phyloP scores from a whole-genome alignment of 2,329 filamentous ascomycete genomes.

The Pyrenophora seminiperda region DNA sequence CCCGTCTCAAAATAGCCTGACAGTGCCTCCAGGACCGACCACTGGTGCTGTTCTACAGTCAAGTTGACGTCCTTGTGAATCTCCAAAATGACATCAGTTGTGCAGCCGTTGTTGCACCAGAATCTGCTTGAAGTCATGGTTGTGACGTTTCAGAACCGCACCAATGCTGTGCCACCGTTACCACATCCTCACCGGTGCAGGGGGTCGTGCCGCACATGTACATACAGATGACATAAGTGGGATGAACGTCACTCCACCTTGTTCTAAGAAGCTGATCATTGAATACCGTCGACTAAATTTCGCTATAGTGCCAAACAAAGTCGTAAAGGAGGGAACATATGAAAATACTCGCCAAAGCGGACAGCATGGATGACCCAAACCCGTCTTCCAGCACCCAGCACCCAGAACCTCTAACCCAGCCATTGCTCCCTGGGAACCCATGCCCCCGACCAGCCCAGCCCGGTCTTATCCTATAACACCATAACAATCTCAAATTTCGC shows the following conservation, averaged over 20 bases:
- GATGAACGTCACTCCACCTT: neutral
- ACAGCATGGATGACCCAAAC: slow-evolving; percentile 13
- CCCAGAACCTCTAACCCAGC: slow-evolving; percentile 12
- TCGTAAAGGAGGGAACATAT: slow-evolving; percentile 25
- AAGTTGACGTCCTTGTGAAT: neutral
- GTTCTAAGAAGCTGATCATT: slow-evolving; percentile 26
- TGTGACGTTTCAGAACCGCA: neutral
- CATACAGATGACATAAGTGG: slow-evolving; percentile 10
- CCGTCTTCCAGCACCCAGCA: slow-evolving; percentile 3
- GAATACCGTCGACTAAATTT: slow-evolving; percentile 37
- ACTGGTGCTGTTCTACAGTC: slow-evolving; percentile 2
- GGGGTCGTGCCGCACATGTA: slow-evolving; percentile 10
- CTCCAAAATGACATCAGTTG: neutral
- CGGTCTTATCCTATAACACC: slow-evolving; percentile 21
- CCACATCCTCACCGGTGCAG: slow-evolving; percentile 12
- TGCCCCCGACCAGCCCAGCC: slow-evolving; percentile 7
- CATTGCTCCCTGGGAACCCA: slow-evolving; percentile 5
- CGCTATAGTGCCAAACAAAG: slow-evolving; percentile 32
- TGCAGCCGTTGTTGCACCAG: neutral
- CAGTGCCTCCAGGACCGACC: neutral
- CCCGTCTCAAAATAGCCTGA: slow-evolving; percentile 12
- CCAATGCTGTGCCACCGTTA: slow-evolving; percentile 11
- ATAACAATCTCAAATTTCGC: slow-evolving; percentile 14
- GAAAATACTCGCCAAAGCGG: slow-evolving; percentile 17
- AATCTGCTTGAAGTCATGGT: neutral